These are phyloP conservation scores for Coemansia sp. DNA, from an alignment of 192 early-diverging fungal species.

Conservation along the genomic window DNA sequence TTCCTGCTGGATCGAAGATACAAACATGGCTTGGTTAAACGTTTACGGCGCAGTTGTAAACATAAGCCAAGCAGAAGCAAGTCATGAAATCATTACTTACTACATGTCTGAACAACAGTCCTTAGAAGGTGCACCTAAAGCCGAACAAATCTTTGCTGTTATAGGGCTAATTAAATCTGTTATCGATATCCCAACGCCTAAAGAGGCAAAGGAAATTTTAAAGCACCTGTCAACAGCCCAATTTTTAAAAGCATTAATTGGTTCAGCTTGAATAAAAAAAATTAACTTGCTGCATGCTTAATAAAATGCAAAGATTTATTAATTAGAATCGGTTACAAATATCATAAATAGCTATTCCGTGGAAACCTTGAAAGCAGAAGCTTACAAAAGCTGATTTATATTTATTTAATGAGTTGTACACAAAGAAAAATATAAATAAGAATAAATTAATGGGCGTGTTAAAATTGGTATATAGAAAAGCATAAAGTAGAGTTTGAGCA, in stretches of 20 bases:
- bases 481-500: too few relatives aligned
- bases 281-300: too few relatives aligned
- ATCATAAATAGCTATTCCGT: too few relatives aligned
- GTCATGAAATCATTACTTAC: background rate
- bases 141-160: background rate
- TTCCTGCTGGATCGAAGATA: conserved; percentile 25
- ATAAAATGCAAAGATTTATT: too few relatives aligned
- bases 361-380: too few relatives aligned
- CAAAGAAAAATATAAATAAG: too few relatives aligned
- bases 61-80: background rate
- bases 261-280: background rate
- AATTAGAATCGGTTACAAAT: too few relatives aligned
- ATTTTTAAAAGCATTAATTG: background rate
- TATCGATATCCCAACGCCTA: background rate
- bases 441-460: too few relatives aligned
- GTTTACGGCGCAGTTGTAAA: background rate
- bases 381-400: too few relatives aligned
- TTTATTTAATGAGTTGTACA: too few relatives aligned
- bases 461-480: too few relatives aligned
- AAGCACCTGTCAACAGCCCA: background rate
- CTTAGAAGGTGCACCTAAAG: background rate
- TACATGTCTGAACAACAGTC: background rate
- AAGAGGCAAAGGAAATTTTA: background rate
- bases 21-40: conserved; percentile 20
- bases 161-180: background rate